Base-by-base conservation (phyloP, 495 filamentous ascomycete species). In the Neurospora tetraspora region DNA sequence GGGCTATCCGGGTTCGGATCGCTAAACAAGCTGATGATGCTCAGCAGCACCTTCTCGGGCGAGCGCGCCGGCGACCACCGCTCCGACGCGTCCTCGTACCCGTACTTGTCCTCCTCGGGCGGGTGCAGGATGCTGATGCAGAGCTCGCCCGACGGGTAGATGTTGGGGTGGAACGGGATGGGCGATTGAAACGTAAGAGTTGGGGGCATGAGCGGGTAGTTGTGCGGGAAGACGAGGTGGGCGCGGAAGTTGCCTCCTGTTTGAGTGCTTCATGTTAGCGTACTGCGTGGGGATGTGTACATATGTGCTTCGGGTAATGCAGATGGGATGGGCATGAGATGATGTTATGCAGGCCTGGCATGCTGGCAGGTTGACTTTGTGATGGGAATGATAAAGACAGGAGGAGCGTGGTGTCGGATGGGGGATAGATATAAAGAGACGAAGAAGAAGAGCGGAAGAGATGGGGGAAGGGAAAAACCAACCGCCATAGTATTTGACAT, bases 51-150 rank as follows among this genome's bases (percentile, higher is more conserved):
- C 4, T 93, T 95, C 83, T 98, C 96, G 65, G 97, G 96, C 2
- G 92, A 95, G 81, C 98, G 96, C 2, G 98, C 96, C n/a, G 96
- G 96, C 31, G 89, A 93, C 96, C 96, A 99, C 68, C 96, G 89
- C 85, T 99, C 96, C 39, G 89, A 85, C n/a, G 93, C 94, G 14
- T 87, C 87, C 80, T 98, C 96, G 81, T 99, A 99, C 34, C 96
- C 95, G 82, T 93, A 97, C 77, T 94, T 92, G 79, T 99, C 96
- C 78, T 98, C 94, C 83, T 94, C 94, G 2, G 96, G 96, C 1
- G 94, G 93, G 82, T 99, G 96, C 31, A 99, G 86, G 83, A 99
- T 98, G 40, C 92, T 96, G 79, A 99, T 98, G 85, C 96, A 99
- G 73, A 99, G 94, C 68, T 93, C 90, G 77, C 96, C 96, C 80